Percentiles rank a stretch among this genome's conserved stretches.
Evolutionary conservation across 1,139 yeast genomes (phyloP).

Genomic region (Taiozyma sp.): DNA sequence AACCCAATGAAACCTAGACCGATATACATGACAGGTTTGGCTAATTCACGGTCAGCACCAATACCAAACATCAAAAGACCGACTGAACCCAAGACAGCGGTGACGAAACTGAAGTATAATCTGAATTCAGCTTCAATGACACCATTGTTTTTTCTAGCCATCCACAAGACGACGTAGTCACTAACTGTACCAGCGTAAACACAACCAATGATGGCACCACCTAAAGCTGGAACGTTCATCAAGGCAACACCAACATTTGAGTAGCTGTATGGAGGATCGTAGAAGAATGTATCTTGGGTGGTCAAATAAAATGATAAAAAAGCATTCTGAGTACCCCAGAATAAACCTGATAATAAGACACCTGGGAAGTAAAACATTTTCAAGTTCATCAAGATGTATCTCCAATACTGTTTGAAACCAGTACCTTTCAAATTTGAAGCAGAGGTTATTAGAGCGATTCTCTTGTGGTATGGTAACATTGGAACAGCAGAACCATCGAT

Average conservation of each 20-base stretch:
- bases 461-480: constrained; percentile 42
- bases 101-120: constrained; percentile 61
- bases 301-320: constrained; percentile 76
- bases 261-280: constrained; percentile 55
- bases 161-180: constrained; percentile 66
- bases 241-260: constrained; percentile 69
- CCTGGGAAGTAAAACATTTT: constrained; percentile 75
- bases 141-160: constrained; percentile 69
- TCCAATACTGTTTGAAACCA: constrained; percentile 65
- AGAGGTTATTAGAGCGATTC: constrained; percentile 59
- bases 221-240: constrained; percentile 76
- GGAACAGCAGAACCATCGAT: constrained; percentile 39
- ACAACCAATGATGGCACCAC: constrained; percentile 83
- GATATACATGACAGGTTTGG: constrained; percentile 58
- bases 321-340: constrained; percentile 86
- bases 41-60: constrained; percentile 62
- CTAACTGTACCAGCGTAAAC: constrained; percentile 68
- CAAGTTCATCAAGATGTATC: constrained; percentile 50
- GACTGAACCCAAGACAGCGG: constrained; percentile 64
- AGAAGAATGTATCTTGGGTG: constrained; percentile 69
- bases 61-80: constrained; percentile 80
- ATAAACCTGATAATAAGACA: constrained; percentile 71
- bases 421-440: constrained; percentile 61
- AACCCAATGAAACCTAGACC: constrained; percentile 68
- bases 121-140: constrained; percentile 76